phyloP scores from a whole-genome alignment of 1,284 basidiomycete species.

The Mrakiaceae sp. region DNA sequence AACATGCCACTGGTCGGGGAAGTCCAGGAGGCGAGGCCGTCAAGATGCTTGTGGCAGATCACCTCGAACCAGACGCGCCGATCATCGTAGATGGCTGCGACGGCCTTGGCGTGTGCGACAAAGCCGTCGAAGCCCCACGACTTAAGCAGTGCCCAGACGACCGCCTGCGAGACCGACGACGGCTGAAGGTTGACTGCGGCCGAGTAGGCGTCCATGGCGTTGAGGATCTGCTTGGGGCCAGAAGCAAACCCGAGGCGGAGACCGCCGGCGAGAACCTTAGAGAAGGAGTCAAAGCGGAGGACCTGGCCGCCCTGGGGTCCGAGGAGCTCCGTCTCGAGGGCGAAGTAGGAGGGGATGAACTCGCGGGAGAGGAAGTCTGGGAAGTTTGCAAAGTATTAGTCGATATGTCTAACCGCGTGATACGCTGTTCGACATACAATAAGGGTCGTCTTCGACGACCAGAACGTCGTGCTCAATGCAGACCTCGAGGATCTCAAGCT shows the following conservation, averaged over 20 bases:
- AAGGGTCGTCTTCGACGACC: slow-evolving; percentile 54
- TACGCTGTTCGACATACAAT: slow-evolving; percentile 23
- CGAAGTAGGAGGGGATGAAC: slow-evolving; percentile 59
- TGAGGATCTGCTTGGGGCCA: slow-evolving; percentile 61
- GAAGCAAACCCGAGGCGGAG: slow-evolving; percentile 56
- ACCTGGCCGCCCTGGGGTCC: slow-evolving; percentile 28
- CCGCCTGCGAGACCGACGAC: slow-evolving; percentile 63
- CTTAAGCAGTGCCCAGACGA: slow-evolving; percentile 56
- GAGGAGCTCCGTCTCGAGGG: slow-evolving; percentile 47
- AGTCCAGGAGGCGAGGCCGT: slow-evolving; percentile 68
- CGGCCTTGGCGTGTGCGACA: slow-evolving; percentile 53
- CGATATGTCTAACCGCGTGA: slow-evolving; percentile 28
- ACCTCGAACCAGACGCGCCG: slow-evolving; percentile 70
- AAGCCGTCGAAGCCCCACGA: slow-evolving; percentile 74
- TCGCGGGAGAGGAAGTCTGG: slow-evolving; percentile 42
- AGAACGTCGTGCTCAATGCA: slow-evolving; percentile 65
- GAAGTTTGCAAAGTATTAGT: slow-evolving; percentile 49
- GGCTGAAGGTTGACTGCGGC: slow-evolving; percentile 63
- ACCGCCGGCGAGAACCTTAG: slow-evolving; percentile 75
- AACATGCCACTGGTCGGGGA: slow-evolving; percentile 78
- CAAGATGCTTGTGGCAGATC: slow-evolving; percentile 60
- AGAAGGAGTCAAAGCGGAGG: slow-evolving; percentile 74
- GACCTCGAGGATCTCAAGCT: slow-evolving; percentile 63
- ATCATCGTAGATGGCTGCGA: slow-evolving; percentile 66
- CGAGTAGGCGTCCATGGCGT: slow-evolving; percentile 56